Conservation (phyloP, 495 filamentous ascomycete genomes). For the Annulohypoxylon bovei region DNA sequence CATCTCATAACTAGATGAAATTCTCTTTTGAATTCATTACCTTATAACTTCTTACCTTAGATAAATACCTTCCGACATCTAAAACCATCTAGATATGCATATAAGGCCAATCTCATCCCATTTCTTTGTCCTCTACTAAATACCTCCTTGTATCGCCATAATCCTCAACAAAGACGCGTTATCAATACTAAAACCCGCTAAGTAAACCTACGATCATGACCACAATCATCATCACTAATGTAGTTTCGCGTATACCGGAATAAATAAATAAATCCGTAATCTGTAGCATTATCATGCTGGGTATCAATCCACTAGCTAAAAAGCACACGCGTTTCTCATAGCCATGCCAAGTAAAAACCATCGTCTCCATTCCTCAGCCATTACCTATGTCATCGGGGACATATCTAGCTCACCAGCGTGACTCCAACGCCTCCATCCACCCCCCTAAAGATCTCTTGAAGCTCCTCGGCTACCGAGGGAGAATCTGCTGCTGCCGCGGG, state of each 20-base stretch:
- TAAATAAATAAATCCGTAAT: neutral
- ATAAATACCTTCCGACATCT: too few relatives aligned
- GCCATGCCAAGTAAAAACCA: neutral
- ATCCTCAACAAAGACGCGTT: neutral
- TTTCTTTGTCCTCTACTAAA: neutral
- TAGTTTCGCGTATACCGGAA: neutral
- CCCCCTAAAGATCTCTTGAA: neutral
- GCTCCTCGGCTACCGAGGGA: constrained; percentile 18
- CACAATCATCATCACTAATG: neutral
- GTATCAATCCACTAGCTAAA: constrained; percentile 8
- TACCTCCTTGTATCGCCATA: neutral
- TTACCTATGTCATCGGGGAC: neutral
- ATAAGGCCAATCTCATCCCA: too few relatives aligned
- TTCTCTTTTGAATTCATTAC: too few relatives aligned
- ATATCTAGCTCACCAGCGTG: neutral
- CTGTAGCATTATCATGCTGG: constrained; percentile 13
- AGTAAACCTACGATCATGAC: constrained; percentile 6
- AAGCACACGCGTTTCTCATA: neutral
- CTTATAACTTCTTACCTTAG: too few relatives aligned
- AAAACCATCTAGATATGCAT: too few relatives aligned
- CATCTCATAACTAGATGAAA: neutral
- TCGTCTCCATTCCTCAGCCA: neutral
- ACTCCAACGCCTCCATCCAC: neutral
- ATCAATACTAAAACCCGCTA: neutral
- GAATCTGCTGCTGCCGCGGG: constrained; percentile 18